A percentile compares a stretch with the other conserved stretches of the same genome.
These are phyloP conservation scores for Obelidium mucronatum DNA, from an alignment of 192 early-diverging fungal genomes.

Conservation along the genomic window DNA sequence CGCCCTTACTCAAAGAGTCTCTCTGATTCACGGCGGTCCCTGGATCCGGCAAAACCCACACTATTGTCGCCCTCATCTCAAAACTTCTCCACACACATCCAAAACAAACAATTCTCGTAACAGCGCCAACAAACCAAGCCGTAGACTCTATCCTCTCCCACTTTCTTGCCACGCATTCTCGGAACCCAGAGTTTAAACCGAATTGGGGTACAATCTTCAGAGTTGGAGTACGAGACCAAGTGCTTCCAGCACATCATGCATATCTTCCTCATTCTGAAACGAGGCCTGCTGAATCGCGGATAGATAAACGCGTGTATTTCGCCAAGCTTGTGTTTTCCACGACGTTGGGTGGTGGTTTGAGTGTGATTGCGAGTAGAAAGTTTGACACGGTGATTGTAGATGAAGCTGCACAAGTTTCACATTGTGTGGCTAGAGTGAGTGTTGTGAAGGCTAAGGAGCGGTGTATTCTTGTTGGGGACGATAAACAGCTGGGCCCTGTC, in stretches of 20 bases:
- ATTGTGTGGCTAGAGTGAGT: background rate
- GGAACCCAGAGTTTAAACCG: background rate
- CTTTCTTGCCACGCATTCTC: background rate
- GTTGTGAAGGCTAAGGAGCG: background rate
- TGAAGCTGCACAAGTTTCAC: slow-evolving; percentile 1
- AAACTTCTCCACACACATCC: background rate
- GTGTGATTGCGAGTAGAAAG: background rate
- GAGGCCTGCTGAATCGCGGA: background rate
- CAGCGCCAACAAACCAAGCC: slow-evolving; percentile 8
- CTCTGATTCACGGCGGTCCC: background rate
- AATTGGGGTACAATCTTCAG: background rate
- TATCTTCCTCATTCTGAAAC: background rate
- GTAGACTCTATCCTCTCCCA: background rate
- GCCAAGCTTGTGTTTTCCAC: background rate
- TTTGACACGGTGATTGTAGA: slow-evolving; percentile 20
- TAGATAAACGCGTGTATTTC: slow-evolving; percentile 5
- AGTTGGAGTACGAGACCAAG: background rate
- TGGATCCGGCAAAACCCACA: slow-evolving; percentile 4
- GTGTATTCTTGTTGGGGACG: slow-evolving; percentile 2
- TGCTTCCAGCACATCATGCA: background rate
- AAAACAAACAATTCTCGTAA: background rate
- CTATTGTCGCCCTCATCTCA: background rate
- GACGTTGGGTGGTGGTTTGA: background rate
- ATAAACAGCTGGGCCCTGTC: background rate
- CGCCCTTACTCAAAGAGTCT: background rate